phyloP scores from a whole-genome alignment of 495 filamentous ascomycete genomes.

The Penicillium samsonianum region DNA sequence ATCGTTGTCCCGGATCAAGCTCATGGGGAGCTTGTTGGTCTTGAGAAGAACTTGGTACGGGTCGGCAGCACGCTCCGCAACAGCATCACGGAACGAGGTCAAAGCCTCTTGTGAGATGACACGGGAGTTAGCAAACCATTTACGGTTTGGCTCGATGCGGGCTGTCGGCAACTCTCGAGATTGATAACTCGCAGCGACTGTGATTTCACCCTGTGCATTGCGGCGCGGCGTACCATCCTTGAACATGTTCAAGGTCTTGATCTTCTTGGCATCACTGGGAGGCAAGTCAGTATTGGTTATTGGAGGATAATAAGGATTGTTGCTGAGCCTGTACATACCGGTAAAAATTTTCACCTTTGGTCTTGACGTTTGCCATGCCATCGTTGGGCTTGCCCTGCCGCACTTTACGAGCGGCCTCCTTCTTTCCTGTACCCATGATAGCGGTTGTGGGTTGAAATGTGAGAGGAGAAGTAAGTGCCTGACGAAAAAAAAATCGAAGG shows the following conservation, averaged over 20 bases:
- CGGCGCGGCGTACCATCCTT: conserved; percentile 78
- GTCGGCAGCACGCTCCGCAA: conserved; percentile 84
- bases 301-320: background rate
- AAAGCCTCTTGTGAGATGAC: conserved; percentile 71
- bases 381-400: conserved; percentile 78
- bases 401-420: conserved; percentile 78
- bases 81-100: conserved; percentile 83
- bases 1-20: conserved; percentile 66
- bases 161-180: conserved; percentile 76
- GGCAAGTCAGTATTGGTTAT: conserved; percentile 20
- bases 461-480: conserved; percentile 22
- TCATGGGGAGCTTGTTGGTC: conserved; percentile 92
- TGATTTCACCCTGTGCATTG: conserved; percentile 75
- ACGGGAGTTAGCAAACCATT: conserved; percentile 76
- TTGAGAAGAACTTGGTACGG: conserved; percentile 92
- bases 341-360: conserved; percentile 97
- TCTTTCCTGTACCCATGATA: conserved; percentile 93
- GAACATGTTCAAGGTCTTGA: conserved; percentile 81
- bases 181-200: conserved; percentile 82
- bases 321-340: conserved; percentile 46
- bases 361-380: conserved; percentile 86
- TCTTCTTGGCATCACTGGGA: conserved; percentile 75
- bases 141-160: conserved; percentile 89
- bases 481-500: conserved; percentile 29
- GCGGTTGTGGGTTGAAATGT: conserved; percentile 22